Conservation (phyloP, 2,329 filamentous ascomycete genomes). For the Cyclaneusma minus region DNA sequence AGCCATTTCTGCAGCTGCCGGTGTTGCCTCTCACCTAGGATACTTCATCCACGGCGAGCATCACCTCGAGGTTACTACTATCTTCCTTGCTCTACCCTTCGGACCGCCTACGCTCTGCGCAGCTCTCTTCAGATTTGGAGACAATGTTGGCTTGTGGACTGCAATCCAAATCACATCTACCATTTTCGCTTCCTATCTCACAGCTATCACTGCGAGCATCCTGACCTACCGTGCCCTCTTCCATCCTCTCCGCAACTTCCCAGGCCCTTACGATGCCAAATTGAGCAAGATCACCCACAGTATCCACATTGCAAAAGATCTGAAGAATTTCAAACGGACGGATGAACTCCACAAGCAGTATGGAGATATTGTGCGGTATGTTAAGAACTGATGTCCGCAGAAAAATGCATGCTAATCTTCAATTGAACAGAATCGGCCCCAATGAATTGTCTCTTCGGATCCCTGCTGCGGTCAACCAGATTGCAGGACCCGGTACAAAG, state of each 20-base stretch:
- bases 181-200: no score
- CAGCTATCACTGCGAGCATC: no score
- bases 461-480: constrained; percentile 8
- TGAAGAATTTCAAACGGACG: no score
- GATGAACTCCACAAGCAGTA: constrained; percentile 8
- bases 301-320: no score
- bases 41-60: constrained; percentile 14
- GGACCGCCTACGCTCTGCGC: no score
- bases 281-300: constrained; percentile 12
- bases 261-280: constrained; percentile 11
- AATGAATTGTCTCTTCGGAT: constrained; percentile 8
- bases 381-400: not conserved
- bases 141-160: no score
- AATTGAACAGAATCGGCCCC: no score
- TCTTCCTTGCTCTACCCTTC: no score
- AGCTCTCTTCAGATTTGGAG: no score
- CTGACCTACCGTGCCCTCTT: constrained; percentile 10
- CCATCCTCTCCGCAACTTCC: constrained; percentile 11
- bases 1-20: constrained; percentile 3
- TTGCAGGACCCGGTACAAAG: constrained; percentile 6
- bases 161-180: no score
- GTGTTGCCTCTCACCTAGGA: constrained; percentile 6
- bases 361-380: constrained; percentile 11
- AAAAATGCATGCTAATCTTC: not conserved
- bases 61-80: no score